These are phyloP conservation scores for Verticillium dahliae DNA, from an alignment of 2,329 filamentous ascomycete genomes.

Conservation along the genomic window DNA sequence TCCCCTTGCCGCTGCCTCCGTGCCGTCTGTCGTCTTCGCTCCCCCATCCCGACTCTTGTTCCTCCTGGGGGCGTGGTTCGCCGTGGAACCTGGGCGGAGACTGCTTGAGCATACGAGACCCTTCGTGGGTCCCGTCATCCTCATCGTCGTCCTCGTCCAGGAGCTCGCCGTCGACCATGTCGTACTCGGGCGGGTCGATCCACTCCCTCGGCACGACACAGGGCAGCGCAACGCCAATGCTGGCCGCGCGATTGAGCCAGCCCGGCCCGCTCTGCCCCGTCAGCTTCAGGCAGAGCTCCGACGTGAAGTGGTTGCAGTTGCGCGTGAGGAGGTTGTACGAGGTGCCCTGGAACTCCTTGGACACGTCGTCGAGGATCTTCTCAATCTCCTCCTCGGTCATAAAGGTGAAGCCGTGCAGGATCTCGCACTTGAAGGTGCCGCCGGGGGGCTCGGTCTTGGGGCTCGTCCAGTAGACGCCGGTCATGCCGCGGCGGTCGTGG, in stretches of 20 bases:
- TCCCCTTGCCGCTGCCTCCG: constrained; percentile 34
- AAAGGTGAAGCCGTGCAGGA: constrained; percentile 75
- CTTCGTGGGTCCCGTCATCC: constrained; percentile 34
- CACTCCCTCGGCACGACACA: constrained; percentile 79
- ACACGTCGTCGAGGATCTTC: constrained; percentile 59
- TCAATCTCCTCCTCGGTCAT: constrained; percentile 64
- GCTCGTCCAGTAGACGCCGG: constrained; percentile 78
- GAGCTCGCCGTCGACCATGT: constrained; percentile 64
- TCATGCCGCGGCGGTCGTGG: constrained; percentile 62
- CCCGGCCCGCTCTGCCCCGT: constrained; percentile 63
- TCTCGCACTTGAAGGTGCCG: constrained; percentile 66
- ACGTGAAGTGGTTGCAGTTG: constrained; percentile 88
- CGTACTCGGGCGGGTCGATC: constrained; percentile 72
- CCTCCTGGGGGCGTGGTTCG: constrained; percentile 14
- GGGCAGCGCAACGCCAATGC: constrained; percentile 71
- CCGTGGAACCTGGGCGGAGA: constrained; percentile 16
- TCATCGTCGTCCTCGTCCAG: constrained; percentile 38
- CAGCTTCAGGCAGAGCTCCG: constrained; percentile 65
- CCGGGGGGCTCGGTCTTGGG: constrained; percentile 68
- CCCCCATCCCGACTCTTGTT: constrained; percentile 30
- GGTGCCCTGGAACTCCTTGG: constrained; percentile 66
- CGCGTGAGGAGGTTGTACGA: constrained; percentile 75
- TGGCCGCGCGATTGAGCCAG: constrained; percentile 81
- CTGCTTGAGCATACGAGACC: constrained; percentile 50
- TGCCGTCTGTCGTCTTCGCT: constrained; percentile 37